phyloP scores from a whole-genome alignment of 371 early-diverging fungal species.

The Apophysomyces ossiformis region DNA sequence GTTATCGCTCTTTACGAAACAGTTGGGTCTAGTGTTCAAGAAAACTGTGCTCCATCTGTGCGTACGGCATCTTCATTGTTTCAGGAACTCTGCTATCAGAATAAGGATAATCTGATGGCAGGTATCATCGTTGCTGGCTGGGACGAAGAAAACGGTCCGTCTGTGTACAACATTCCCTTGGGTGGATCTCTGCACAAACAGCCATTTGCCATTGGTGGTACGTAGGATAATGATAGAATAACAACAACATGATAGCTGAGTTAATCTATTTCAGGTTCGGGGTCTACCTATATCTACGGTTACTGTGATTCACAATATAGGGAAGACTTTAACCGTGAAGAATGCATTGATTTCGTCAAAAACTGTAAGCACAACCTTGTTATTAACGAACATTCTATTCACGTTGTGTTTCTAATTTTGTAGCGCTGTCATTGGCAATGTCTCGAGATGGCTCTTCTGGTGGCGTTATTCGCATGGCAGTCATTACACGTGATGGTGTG shows the following conservation, averaged over 20 bases:
- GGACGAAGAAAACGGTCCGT: constrained; percentile 92
- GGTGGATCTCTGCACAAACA: constrained; percentile 96
- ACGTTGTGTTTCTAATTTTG: not conserved
- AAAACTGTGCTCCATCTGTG: constrained; percentile 87
- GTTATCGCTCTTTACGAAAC: constrained; percentile 3
- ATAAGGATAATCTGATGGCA: constrained; percentile 92
- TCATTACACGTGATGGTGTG: constrained; percentile 93
- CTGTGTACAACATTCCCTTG: constrained; percentile 93
- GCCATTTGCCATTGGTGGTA: constrained; percentile 96
- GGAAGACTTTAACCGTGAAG: constrained; percentile 88
- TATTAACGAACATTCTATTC: not conserved
- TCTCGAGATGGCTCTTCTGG: constrained; percentile 98
- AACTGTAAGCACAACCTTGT: constrained; percentile 67
- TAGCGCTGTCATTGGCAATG: constrained; percentile 96
- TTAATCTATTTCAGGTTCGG: constrained; percentile 74
- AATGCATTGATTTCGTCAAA: constrained; percentile 95
- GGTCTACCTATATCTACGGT: constrained; percentile 98
- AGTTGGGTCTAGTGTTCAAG: constrained; percentile 67
- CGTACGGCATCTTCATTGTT: constrained; percentile 93
- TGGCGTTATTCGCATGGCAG: constrained; percentile 96
- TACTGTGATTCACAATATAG: constrained; percentile 94
- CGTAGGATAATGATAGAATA: constrained; percentile 2
- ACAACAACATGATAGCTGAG: not conserved
- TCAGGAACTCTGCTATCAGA: constrained; percentile 94
- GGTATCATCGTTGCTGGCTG: constrained; percentile 99